Evolutionary conservation across 192 early-diverging fungal species (phyloP).

Genomic region (Gonapodya sp.): DNA sequence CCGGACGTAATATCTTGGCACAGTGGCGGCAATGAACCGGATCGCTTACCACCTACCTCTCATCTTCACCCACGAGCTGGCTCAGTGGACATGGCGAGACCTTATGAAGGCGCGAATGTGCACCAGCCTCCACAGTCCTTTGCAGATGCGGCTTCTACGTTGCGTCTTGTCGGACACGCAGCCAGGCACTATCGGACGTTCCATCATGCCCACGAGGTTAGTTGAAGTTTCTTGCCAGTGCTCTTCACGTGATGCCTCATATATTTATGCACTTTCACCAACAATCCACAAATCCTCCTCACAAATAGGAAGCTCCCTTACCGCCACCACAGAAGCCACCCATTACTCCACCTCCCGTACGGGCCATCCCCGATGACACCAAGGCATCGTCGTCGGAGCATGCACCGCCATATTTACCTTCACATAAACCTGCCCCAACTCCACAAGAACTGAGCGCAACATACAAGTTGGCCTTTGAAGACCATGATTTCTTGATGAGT

Average conservation of each 20-base stretch:
- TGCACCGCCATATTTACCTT: background rate
- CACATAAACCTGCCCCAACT: background rate
- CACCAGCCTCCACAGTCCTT: background rate
- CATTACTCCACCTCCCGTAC: background rate
- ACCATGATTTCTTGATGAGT: constrained; percentile 21
- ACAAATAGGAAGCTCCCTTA: background rate
- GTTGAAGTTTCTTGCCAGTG: no score
- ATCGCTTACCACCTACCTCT: no score
- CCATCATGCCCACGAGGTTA: background rate
- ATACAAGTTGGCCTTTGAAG: constrained; percentile 22
- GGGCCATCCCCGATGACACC: background rate
- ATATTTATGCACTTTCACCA: background rate
- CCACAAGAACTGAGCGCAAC: constrained; percentile 16
- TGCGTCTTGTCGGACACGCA: background rate
- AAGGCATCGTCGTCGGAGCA: background rate
- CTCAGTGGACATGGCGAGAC: background rate
- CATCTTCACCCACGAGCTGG: background rate
- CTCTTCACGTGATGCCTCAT: no score
- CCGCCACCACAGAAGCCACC: background rate
- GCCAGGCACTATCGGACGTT: background rate
- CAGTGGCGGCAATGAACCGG: background rate
- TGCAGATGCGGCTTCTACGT: background rate
- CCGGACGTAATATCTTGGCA: background rate
- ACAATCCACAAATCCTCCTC: background rate
- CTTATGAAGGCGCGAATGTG: background rate